These are phyloP conservation scores for Otatea glauca DNA, from an alignment of 176 grass and related monocot species.

Conservation along the genomic window DNA sequence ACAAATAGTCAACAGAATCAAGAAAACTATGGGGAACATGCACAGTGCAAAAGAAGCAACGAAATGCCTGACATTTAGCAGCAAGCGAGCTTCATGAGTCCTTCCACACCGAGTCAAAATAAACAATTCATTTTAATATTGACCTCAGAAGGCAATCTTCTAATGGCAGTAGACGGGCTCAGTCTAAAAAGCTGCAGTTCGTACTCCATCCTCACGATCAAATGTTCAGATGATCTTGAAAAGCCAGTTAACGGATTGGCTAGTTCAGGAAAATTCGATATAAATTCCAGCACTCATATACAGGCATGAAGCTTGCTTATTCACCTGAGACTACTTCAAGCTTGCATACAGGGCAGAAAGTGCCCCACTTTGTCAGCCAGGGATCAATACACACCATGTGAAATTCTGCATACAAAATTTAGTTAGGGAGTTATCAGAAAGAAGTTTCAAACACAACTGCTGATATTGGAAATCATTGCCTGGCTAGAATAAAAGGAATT, in stretches of 20 bases:
- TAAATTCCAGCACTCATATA: not conserved
- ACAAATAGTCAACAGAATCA: not conserved
- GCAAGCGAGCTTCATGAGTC: constrained; percentile 10
- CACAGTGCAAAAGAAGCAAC: not conserved
- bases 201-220: not conserved
- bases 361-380: constrained; percentile 91
- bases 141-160: not conserved
- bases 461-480: not conserved
- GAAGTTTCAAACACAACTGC: constrained; percentile 8
- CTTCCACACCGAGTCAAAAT: not conserved
- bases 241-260: not conserved
- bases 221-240: constrained; percentile 13
- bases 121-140: not conserved
- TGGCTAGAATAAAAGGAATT: not conserved
- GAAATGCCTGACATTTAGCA: not conserved
- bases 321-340: constrained; percentile 51
- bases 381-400: constrained; percentile 76
- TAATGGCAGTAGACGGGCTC: not conserved
- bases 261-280: not conserved
- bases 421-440: not conserved
- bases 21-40: not conserved
- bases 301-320: constrained; percentile 24
- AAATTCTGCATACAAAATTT: constrained; percentile 58
- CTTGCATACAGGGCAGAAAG: constrained; percentile 84
- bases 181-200: not conserved